Evolutionary conservation across 192 early-diverging fungal species (phyloP).

Genomic region (Chytriomyces confervae): DNA sequence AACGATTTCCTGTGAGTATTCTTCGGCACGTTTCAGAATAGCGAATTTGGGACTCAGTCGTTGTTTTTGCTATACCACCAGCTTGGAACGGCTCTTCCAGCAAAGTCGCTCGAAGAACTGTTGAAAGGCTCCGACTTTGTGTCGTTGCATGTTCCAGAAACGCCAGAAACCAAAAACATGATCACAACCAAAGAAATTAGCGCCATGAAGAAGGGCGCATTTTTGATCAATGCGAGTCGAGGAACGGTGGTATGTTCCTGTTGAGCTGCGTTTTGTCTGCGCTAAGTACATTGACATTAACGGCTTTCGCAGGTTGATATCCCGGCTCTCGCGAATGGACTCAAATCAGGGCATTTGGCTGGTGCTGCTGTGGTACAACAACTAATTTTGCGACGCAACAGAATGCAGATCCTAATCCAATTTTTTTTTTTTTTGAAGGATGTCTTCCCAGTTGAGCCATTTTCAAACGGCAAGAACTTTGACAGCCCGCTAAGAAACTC

Average conservation of each 20-base stretch:
- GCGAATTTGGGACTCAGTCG: neutral
- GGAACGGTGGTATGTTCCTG: conserved; percentile 74
- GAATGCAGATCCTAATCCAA: neutral
- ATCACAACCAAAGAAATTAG: conserved; percentile 85
- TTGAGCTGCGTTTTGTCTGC: too few relatives aligned
- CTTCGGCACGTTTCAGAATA: neutral
- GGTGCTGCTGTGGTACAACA: conserved; percentile 78
- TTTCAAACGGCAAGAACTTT: conserved; percentile 85
- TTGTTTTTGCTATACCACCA: conserved; percentile 68
- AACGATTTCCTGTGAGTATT: conserved; percentile 48
- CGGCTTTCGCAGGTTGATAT: conserved; percentile 70
- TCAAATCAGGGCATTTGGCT: conserved; percentile 83
- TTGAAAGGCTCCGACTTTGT: conserved; percentile 87
- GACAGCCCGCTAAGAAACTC: conserved; percentile 75
- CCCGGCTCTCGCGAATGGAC: conserved; percentile 80
- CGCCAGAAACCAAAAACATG: conserved; percentile 98
- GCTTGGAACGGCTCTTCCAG: conserved; percentile 81
- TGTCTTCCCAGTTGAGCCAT: conserved; percentile 95
- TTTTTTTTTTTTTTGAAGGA: conserved; percentile 54
- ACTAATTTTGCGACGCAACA: too few relatives aligned
- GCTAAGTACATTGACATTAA: too few relatives aligned
- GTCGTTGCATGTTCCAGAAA: conserved; percentile 95
- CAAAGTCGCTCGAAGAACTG: conserved; percentile 78
- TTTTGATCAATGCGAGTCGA: conserved; percentile 94
- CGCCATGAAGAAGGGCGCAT: conserved; percentile 90